These are phyloP conservation scores for Chlorella sp. DNA, from an alignment of 139 green algal species.

Conservation along the genomic window DNA sequence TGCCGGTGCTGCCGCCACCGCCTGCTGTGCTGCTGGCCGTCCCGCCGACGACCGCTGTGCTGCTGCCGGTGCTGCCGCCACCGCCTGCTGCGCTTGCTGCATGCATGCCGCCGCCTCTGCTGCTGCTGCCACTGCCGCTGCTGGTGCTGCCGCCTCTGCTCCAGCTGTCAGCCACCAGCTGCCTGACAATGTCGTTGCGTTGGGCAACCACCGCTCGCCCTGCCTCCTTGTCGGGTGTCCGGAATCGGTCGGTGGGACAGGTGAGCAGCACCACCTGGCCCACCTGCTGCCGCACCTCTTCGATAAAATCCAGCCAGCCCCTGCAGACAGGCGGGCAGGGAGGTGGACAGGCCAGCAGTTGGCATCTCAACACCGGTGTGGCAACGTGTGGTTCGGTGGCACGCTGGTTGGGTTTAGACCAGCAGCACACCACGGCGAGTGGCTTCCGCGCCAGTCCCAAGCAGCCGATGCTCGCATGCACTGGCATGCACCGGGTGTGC, in stretches of 20 bases:
- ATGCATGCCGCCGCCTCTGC: not conserved
- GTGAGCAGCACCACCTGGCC: constrained; percentile 9
- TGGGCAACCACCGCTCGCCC: not conserved
- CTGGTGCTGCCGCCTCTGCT: not conserved
- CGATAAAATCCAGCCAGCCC: not conserved
- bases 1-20: not conserved
- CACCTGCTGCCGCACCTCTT: not conserved
- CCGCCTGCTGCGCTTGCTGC: not conserved
- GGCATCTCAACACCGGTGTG: not conserved
- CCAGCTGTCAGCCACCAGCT: not conserved
- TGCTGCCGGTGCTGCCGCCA: not conserved
- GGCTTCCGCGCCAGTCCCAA: too few relatives aligned
- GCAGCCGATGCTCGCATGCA: not conserved
- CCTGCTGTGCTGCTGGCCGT: not conserved
- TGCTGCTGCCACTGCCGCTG: not conserved
- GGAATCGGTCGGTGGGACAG: constrained; percentile 9
- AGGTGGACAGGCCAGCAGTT: not conserved
- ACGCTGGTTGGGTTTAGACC: not conserved
- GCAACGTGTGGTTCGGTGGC: not conserved
- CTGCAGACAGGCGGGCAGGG: not conserved
- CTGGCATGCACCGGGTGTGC: not conserved
- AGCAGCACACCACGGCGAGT: too few relatives aligned
- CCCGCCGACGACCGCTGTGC: not conserved
- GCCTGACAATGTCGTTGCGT: not conserved
- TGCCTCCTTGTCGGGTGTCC: not conserved